Evolutionary conservation across 306 rosid genomes (phyloP).

Genomic region (Crotalaria pallida): DNA sequence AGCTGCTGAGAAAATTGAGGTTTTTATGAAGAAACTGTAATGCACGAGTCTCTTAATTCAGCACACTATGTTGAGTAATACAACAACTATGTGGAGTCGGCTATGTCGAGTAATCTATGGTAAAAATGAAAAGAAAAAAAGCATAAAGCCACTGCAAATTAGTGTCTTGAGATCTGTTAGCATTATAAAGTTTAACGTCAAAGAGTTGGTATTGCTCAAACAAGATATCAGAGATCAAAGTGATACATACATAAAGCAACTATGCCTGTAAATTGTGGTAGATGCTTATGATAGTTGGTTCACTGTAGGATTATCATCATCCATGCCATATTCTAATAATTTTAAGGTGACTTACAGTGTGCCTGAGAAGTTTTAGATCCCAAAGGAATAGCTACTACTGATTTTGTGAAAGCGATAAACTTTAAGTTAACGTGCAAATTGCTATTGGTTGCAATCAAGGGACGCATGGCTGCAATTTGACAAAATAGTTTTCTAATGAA

Average conservation of each 20-base stretch:
- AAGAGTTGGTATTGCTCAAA: background rate
- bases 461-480: no score
- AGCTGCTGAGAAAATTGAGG: conserved; percentile 65
- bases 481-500: no score
- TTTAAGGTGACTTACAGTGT: background rate
- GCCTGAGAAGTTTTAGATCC: background rate
- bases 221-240: no score
- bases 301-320: background rate
- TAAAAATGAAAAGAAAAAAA: background rate
- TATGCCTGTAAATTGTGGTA: background rate
- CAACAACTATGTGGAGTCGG: no score
- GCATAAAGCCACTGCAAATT: background rate
- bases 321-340: background rate
- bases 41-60: background rate
- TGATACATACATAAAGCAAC: no score
- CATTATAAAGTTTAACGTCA: background rate
- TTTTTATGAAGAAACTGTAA: conserved; percentile 55
- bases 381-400: background rate
- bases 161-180: background rate
- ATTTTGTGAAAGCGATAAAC: background rate
- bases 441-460: no score
- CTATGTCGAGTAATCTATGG: background rate
- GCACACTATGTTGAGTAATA: background rate
- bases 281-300: background rate
- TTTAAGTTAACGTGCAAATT: background rate